Base-by-base conservation (phyloP, 2,329 filamentous ascomycete genomes). In the Arthrobotrys pseudoclavata region DNA sequence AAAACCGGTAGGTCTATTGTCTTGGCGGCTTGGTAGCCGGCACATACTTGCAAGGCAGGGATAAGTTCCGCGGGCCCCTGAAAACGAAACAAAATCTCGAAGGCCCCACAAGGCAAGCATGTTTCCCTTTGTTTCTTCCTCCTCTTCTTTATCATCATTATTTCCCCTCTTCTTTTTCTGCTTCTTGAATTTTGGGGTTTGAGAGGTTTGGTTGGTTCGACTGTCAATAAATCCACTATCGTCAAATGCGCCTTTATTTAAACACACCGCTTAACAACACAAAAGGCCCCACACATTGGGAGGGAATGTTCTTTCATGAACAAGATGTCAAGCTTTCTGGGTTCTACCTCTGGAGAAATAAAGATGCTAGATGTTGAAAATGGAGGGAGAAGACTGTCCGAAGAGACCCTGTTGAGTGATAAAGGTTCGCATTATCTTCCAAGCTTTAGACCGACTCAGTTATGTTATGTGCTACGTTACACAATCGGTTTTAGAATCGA, bases 351-450 rank as follows among this genome's bases (percentile, higher is more conserved):
- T 24, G 47, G 13, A 22, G 61, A 50, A 34, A n/a, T 18, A 50
- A 12, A 47, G 15, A 45, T 45, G 20, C 15, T 29, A 12, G 45
- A 50, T n/a, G 18, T 64, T 12, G 61, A 50, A 37, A 64, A 15
- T 34, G 18, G 24, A 64, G 26, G n/a, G 15, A 42, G 26, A 37
- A 64, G 61, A 3, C 22, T 50, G 13, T 64, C 61, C 1, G 61
- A 64, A 52, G 61, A 64, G 24, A 50, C 4, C 22, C 13, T 64
- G 10, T 12, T 64, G 18, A 50, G 24, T 24, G 45, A 47, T 6
- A 50, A 47, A 64, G 61, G 61, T 64, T 37, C 24, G 13, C 26
- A 50, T n/a, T 3, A 3, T 40, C 12, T 15, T 34, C n/a, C 13
- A 37, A 20, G 24, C 31, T 24, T 26, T n/a, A n/a, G n/a, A 29